Evolutionary conservation across 305 asterid species (phyloP).

Genomic region (Fraxinus latifolia): DNA sequence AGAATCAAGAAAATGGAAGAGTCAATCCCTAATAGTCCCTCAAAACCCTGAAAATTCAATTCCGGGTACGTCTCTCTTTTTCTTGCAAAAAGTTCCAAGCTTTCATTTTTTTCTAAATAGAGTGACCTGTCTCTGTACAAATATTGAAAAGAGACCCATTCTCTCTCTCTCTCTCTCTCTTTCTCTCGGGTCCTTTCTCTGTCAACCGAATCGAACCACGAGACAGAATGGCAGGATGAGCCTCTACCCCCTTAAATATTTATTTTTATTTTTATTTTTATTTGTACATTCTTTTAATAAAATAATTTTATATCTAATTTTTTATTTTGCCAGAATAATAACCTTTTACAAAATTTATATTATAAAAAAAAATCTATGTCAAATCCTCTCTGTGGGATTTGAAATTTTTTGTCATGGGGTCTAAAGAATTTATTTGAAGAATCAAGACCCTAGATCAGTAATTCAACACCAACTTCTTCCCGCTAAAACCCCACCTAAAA

Average conservation of each 20-base stretch:
- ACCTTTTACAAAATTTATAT: not conserved
- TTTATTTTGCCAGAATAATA: not conserved
- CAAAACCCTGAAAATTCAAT: slow-evolving; percentile 20
- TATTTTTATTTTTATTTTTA: too few relatives aligned
- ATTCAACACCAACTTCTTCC: slow-evolving; percentile 23
- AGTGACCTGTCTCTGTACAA: slow-evolving; percentile 36
- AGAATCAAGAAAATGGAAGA: slow-evolving; percentile 20
- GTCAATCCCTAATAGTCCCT: slow-evolving; percentile 26
- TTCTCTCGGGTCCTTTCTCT: not conserved
- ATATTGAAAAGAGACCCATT: slow-evolving; percentile 29
- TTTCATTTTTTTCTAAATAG: slow-evolving; percentile 13
- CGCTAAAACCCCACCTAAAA: slow-evolving; percentile 40
- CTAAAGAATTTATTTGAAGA: not conserved
- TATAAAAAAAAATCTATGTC: not conserved
- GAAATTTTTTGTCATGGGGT: slow-evolving; percentile 18
- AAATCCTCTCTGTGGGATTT: slow-evolving; percentile 5
- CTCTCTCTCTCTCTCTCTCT: not conserved
- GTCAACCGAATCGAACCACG: not conserved
- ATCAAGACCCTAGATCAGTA: not conserved
- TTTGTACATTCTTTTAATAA: too few relatives aligned
- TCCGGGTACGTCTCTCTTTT: slow-evolving; percentile 41
- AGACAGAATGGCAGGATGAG: not conserved
- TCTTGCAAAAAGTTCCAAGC: slow-evolving; percentile 1
- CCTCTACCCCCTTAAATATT: too few relatives aligned
- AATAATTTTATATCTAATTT: too few relatives aligned